Conservation (phyloP, 148 eudicot species). For the Simmondsia chinensis region DNA sequence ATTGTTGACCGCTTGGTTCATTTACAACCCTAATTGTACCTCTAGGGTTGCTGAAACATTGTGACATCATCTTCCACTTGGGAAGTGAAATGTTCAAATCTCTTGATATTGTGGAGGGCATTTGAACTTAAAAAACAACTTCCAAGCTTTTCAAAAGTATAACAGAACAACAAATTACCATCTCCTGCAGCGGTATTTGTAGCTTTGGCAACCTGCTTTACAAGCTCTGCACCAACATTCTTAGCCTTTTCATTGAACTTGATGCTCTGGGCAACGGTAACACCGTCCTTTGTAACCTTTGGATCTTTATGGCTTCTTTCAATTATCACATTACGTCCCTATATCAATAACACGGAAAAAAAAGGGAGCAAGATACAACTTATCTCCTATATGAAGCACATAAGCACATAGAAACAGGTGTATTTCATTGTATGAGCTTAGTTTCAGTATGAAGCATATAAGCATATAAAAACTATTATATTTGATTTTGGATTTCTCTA, state of each 20-base stretch:
- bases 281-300: conserved; percentile 95
- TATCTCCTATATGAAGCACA: neutral
- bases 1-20: too few species aligned
- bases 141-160: neutral
- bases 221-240: conserved; percentile 88
- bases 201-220: conserved; percentile 89
- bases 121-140: too few species aligned
- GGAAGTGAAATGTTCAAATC: too few species aligned
- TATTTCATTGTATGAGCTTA: too few species aligned
- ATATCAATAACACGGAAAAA: conserved; percentile 8
- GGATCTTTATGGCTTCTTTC: conserved; percentile 57
- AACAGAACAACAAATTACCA: conserved; percentile 34
- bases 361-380: neutral
- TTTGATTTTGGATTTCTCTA: too few species aligned
- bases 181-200: conserved; percentile 92
- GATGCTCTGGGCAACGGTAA: conserved; percentile 94
- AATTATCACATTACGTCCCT: conserved; percentile 87
- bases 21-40: too few species aligned
- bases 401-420: too few species aligned
- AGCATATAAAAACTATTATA: too few species aligned
- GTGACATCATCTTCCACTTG: too few species aligned
- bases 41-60: too few species aligned
- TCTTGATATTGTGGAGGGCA: too few species aligned
- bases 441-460: too few species aligned
- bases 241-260: conserved; percentile 59